phyloP scores from a whole-genome alignment of 2,329 filamentous ascomycete species.

The Pestalotiopsis sp. region DNA sequence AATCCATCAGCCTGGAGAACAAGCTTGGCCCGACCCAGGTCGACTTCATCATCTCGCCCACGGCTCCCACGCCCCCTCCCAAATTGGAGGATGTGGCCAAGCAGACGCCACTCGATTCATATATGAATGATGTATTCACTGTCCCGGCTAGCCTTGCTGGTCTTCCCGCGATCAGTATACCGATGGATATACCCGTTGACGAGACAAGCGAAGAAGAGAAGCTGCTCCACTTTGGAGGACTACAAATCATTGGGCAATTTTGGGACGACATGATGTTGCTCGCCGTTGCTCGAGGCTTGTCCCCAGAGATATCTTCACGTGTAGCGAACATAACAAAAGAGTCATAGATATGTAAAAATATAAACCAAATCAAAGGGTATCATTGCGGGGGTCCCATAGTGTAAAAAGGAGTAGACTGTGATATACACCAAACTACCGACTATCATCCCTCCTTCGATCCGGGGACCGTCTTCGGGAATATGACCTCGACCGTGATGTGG shows the following conservation, averaged over 20 bases:
- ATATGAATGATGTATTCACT: slow-evolving; percentile 94
- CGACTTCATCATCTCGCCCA: slow-evolving; percentile 87
- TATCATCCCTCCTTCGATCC: neutral
- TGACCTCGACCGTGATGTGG: slow-evolving; percentile 2
- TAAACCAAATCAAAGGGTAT: slow-evolving; percentile 1
- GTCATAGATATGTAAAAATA: neutral
- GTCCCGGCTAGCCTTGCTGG: slow-evolving; percentile 93
- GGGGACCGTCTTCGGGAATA: neutral
- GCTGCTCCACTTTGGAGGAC: slow-evolving; percentile 52
- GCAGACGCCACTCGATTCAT: slow-evolving; percentile 69
- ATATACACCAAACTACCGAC: neutral
- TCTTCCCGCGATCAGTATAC: slow-evolving; percentile 84
- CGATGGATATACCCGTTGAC: slow-evolving; percentile 49
- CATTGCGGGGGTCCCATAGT: neutral
- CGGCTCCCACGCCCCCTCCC: slow-evolving; percentile 77
- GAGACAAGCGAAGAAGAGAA: slow-evolving; percentile 32
- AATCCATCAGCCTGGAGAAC: slow-evolving; percentile 51
- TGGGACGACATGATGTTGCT: slow-evolving; percentile 73
- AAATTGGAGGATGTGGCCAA: slow-evolving; percentile 58
- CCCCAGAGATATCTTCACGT: slow-evolving; percentile 23
- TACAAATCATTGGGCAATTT: slow-evolving; percentile 82
- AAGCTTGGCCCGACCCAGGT: slow-evolving; percentile 67
- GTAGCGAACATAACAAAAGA: neutral
- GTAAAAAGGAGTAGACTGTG: neutral
- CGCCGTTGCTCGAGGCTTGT: slow-evolving; percentile 52